Conservation (phyloP, 768 basidiomycete species). For the Hygrocybe coccinea region DNA sequence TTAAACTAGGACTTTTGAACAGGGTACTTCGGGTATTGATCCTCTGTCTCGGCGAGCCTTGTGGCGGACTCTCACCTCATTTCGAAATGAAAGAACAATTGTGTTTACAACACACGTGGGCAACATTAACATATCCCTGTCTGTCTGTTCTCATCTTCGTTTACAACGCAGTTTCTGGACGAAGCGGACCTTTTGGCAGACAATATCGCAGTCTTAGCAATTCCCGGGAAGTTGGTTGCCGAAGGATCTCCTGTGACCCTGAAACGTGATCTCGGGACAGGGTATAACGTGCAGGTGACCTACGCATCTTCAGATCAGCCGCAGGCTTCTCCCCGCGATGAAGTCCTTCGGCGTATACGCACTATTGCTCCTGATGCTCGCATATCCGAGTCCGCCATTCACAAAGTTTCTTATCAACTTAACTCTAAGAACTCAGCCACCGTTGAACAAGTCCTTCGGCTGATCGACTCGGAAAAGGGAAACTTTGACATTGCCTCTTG, state of each 20-base stretch:
- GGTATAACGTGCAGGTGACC: conserved; percentile 59
- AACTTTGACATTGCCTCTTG: conserved; percentile 45
- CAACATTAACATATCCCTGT: not conserved
- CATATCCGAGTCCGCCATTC: conserved; percentile 39
- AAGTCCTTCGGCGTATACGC: conserved; percentile 41
- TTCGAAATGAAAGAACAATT: conserved; percentile 61
- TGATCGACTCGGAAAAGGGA: conserved; percentile 45
- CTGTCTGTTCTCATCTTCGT: not conserved
- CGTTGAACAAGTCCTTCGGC: conserved; percentile 52
- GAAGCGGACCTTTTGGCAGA: conserved; percentile 78
- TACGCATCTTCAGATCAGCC: conserved; percentile 36
- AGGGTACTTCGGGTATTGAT: conserved; percentile 77
- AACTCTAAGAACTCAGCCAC: conserved; percentile 51
- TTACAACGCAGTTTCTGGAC: conserved; percentile 54
- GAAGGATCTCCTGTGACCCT: conserved; percentile 70
- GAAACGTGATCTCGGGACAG: conserved; percentile 66
- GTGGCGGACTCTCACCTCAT: conserved; percentile 68
- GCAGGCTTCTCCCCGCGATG: conserved; percentile 20
- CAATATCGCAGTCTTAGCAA: conserved; percentile 66
- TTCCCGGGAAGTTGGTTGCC: conserved; percentile 71
- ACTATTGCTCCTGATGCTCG: conserved; percentile 43
- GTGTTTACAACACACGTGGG: conserved; percentile 76
- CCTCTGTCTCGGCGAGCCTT: conserved; percentile 72
- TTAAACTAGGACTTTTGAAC: not conserved
- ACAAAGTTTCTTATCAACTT: conserved; percentile 50